phyloP scores from a whole-genome alignment of 352 stramenopile species.

The Globisporangium cylindrosporum region DNA sequence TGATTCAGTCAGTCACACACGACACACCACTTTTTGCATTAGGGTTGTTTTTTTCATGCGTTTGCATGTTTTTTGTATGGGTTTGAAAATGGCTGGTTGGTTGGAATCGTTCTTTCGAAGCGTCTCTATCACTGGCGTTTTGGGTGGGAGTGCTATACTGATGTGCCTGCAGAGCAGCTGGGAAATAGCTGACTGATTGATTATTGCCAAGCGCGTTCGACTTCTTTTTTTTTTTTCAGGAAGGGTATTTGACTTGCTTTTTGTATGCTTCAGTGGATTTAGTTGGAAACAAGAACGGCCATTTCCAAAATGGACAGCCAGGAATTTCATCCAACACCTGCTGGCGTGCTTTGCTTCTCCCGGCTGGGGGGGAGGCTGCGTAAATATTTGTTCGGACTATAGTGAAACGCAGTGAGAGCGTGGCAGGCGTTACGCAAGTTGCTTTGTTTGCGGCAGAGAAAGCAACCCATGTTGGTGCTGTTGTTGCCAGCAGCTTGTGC shows the following conservation, averaged over 20 bases:
- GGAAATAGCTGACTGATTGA: not conserved
- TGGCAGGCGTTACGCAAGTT: not conserved
- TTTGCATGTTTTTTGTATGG: slow-evolving; percentile 1
- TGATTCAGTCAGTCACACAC: not conserved
- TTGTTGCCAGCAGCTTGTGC: too few species aligned
- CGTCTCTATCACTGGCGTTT: slow-evolving; percentile 13
- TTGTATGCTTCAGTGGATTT: not conserved
- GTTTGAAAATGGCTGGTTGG: not conserved
- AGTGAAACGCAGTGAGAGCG: not conserved
- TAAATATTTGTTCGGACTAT: not conserved
- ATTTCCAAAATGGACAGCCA: not conserved
- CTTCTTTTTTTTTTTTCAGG: not conserved
- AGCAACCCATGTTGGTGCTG: not conserved
- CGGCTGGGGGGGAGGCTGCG: not conserved
- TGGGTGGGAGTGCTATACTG: not conserved
- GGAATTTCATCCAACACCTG: not conserved
- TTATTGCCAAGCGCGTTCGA: not conserved
- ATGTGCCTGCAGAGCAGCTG: slow-evolving; percentile 15
- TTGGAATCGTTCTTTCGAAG: slow-evolving; percentile 4
- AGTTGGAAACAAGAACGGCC: slow-evolving; percentile 3
- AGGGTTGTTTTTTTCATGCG: slow-evolving; percentile 1
- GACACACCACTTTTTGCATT: not conserved
- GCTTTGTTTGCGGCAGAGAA: not conserved
- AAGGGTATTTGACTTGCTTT: not conserved
- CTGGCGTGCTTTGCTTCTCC: not conserved